A percentile compares a stretch with the other conserved stretches of the same genome.
Evolutionary conservation across 208 protist species (phyloP).

Genomic region (Leishmania guyanensis): DNA sequence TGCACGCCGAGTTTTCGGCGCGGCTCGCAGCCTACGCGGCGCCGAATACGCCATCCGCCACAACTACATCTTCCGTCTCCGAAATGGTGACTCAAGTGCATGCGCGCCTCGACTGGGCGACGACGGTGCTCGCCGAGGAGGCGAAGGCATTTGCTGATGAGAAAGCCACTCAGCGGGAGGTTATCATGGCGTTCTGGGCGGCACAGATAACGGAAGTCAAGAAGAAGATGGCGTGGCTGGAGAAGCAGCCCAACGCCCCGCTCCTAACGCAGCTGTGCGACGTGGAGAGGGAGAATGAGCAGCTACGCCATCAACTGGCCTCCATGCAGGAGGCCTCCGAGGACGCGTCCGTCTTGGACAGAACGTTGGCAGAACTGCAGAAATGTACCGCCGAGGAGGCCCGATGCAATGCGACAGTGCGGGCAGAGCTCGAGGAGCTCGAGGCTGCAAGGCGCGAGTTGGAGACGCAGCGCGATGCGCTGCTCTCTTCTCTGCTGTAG

Average conservation of each 20-base stretch:
- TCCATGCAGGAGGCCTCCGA: not conserved
- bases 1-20: not conserved
- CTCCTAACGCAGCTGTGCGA: conserved; percentile 42
- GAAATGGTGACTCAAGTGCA: not conserved
- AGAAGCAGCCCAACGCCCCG: conserved; percentile 41
- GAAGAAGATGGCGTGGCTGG: conserved; percentile 61
- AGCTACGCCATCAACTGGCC: conserved; percentile 11
- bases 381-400: conserved; percentile 11
- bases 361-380: conserved; percentile 13
- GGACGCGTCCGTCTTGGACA: conserved; percentile 8
- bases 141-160: conserved; percentile 18
- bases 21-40: conserved; percentile 18
- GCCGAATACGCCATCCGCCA: not conserved
- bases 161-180: conserved; percentile 14
- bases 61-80: not conserved
- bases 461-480: conserved; percentile 18
- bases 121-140: conserved; percentile 17
- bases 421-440: conserved; percentile 36
- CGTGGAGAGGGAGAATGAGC: conserved; percentile 23
- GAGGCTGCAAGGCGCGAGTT: conserved; percentile 26
- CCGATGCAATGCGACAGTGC: conserved; percentile 9
- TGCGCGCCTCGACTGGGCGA: conserved; percentile 4
- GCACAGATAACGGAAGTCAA: conserved; percentile 29
- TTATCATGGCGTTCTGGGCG: conserved; percentile 14
- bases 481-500: conserved; percentile 5